Percentiles rank a stretch among this genome's conserved stretches.
Conservation (phyloP, 345 rosid species). For the Passiflora organensis region DNA sequence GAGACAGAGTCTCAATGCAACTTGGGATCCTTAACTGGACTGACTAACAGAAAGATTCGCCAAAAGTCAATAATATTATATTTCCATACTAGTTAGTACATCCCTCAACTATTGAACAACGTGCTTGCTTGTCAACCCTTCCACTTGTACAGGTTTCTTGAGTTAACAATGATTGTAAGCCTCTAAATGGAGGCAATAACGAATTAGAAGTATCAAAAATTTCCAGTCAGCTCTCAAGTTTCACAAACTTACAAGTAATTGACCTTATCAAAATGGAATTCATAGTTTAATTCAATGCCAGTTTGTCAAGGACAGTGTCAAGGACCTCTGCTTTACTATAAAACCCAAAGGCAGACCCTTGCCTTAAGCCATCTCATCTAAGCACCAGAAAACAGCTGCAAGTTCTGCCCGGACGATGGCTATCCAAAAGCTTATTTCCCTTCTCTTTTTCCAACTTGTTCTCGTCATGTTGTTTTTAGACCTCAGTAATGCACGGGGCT, state of each 20-base stretch:
- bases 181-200: no score
- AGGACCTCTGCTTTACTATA: slow-evolving; percentile 24
- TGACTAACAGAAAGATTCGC: no score
- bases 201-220: not conserved
- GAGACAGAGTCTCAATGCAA: no score
- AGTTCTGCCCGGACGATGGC: no score
- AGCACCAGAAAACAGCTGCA: not conserved
- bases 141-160: no score
- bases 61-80: no score
- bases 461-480: slow-evolving; percentile 21
- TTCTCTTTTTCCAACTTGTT: slow-evolving; percentile 24
- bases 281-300: slow-evolving; percentile 11
- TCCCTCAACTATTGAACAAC: no score
- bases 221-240: not conserved
- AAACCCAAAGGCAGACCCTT: slow-evolving; percentile 4
- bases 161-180: no score
- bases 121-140: no score
- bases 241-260: not conserved
- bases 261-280: not conserved
- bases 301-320: slow-evolving; percentile 22
- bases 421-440: slow-evolving; percentile 28
- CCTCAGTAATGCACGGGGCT: slow-evolving; percentile 13
- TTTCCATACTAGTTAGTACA: no score
- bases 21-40: no score
- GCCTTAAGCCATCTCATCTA: not conserved